Base-by-base conservation (phyloP, 345 rosid species). In the Salix viminalis region DNA sequence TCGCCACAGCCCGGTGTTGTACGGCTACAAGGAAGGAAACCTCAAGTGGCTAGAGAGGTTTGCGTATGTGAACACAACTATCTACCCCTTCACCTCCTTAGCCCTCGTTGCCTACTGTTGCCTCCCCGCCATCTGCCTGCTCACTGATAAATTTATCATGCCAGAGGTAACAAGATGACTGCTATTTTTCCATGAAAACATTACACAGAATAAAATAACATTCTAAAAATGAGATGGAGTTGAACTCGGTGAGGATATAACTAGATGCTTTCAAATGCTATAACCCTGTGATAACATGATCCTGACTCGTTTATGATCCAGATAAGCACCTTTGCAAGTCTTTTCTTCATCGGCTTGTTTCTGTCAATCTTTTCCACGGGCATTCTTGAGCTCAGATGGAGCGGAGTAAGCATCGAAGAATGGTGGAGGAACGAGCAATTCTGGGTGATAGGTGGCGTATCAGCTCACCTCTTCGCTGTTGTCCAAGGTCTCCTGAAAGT, bases 341-440 rank as follows among this genome's bases (percentile, higher is more conserved):
- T 96, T 70, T 93, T 88, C 87, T 96, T 93, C 90, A 92, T 96
- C 11, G 88, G 90, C 16, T 76, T 96, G 80, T 96, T 96, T 81
- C 76, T 86, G 50, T 92, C 98, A 60, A 93, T 92, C 88, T 89
- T 93, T 26, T 82, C 91, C 2, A 93, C 96, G 42, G 94, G 97
- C 64, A 90, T 96, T 82, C 93, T 93, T 72, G 97, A 96, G 86
- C 72, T 94, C 72, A 87, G 96, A 75, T 93, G 98, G 98, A 96
- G 99, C 30, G 99, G 99, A 76, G 97, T 96, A 73, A 91, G 98
- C 90, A 93, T 96, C 4, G 98, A 93, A 78, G 97, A 96, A 84
- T 95, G 97, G 98, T 95, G 99, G 97, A 91, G 99, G 81, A 95
- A 95, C 28, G 96, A 93, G 85, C 99, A 96, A 79, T 96, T 93